Conservation (phyloP, 1,284 basidiomycete genomes). For the Mixia osmundae region DNA sequence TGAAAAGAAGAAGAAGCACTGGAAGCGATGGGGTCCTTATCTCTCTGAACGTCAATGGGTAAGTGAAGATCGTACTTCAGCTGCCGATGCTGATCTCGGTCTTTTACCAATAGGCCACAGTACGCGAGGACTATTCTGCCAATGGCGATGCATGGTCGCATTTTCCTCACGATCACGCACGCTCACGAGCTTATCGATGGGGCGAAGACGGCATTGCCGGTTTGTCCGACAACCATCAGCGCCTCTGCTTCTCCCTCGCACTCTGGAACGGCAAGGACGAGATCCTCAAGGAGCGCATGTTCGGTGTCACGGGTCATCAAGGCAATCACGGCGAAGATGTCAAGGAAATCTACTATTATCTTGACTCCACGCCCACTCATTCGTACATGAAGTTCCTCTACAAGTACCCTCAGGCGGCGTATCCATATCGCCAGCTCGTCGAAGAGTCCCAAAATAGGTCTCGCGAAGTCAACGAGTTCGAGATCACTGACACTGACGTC, state of each 20-base stretch:
- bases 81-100: conserved; percentile 93
- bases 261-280: conserved; percentile 89
- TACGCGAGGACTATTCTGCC: conserved; percentile 88
- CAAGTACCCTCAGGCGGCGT: conserved; percentile 83
- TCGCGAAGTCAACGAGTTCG: conserved; percentile 71
- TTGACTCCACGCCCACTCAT: conserved; percentile 93
- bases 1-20: conserved; percentile 48
- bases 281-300: conserved; percentile 88
- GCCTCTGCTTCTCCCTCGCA: conserved; percentile 67
- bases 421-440: conserved; percentile 81
- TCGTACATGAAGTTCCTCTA: conserved; percentile 99
- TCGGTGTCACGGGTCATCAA: conserved; percentile 80
- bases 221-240: conserved; percentile 86
- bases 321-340: conserved; percentile 98
- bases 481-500: conserved; percentile 72
- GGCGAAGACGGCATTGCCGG: conserved; percentile 94
- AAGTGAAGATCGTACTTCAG: conserved; percentile 45
- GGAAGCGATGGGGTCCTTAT: conserved; percentile 98
- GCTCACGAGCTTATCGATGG: conserved; percentile 90
- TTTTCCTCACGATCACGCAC: conserved; percentile 85
- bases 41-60: conserved; percentile 94
- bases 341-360: conserved; percentile 94
- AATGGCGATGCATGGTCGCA: conserved; percentile 95
- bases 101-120: conserved; percentile 63
- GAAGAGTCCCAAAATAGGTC: conserved; percentile 57